Conservation (phyloP, 2,329 filamentous ascomycete species). For the Coniochaeta sp. region DNA sequence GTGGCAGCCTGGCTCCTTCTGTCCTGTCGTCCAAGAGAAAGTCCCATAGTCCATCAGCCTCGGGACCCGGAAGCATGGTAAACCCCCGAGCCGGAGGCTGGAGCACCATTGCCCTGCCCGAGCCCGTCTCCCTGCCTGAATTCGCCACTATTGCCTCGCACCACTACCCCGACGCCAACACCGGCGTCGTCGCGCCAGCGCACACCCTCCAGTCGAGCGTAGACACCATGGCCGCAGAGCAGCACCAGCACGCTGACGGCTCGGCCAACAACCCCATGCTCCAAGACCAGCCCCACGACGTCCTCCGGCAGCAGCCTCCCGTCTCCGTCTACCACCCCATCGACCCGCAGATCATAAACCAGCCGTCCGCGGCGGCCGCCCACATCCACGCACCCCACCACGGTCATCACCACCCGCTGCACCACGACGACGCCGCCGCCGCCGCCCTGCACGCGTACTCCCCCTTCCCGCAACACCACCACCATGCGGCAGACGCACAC, state of each 20-base stretch:
- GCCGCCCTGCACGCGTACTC: slow-evolving; percentile 8
- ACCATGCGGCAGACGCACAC: slow-evolving; percentile 31
- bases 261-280: slow-evolving; percentile 20
- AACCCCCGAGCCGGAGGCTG: background rate
- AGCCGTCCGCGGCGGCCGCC: slow-evolving; percentile 24
- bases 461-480: slow-evolving; percentile 21
- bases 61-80: slow-evolving; percentile 5
- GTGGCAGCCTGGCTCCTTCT: background rate
- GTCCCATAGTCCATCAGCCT: slow-evolving; percentile 11
- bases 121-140: slow-evolving; percentile 14
- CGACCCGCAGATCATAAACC: slow-evolving; percentile 52
- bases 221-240: slow-evolving; percentile 7
- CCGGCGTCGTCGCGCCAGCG: slow-evolving; percentile 31
- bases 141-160: slow-evolving; percentile 20
- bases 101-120: slow-evolving; percentile 3
- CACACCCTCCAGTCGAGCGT: slow-evolving; percentile 15
- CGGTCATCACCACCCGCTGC: slow-evolving; percentile 19
- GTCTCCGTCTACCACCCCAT: slow-evolving; percentile 44
- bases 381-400: slow-evolving; percentile 18
- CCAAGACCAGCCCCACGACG: slow-evolving; percentile 19
- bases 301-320: slow-evolving; percentile 22
- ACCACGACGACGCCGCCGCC: no score
- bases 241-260: slow-evolving; percentile 11
- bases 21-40: slow-evolving; percentile 11
- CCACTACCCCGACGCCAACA: slow-evolving; percentile 41